Evolutionary conservation across 768 basidiomycete genomes (phyloP).

Genomic region (Lenzites betulinus): DNA sequence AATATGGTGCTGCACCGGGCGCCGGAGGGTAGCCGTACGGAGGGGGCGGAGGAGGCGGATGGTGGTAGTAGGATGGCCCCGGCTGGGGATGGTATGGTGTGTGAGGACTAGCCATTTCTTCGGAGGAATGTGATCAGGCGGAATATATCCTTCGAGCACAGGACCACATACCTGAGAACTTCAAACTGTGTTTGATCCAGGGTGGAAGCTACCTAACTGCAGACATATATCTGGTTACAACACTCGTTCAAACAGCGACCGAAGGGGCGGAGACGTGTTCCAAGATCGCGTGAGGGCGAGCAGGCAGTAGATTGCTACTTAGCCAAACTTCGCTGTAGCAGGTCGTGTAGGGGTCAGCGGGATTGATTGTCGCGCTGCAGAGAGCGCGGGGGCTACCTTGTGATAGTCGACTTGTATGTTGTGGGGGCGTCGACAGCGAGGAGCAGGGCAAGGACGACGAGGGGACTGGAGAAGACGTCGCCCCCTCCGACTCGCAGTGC

Average conservation of each 20-base stretch:
- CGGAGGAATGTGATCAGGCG: background rate
- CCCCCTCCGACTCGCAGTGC: background rate
- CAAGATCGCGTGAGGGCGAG: constrained; percentile 6
- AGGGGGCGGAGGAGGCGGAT: constrained; percentile 27
- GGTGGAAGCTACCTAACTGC: constrained; percentile 6
- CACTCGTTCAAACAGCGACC: background rate
- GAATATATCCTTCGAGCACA: background rate
- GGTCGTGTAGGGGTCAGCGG: background rate
- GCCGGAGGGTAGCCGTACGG: constrained; percentile 27
- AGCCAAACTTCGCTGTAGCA: background rate
- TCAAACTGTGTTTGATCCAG: constrained; percentile 5
- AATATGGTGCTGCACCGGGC: constrained; percentile 32
- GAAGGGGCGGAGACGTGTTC: background rate
- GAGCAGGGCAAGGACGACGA: constrained; percentile 15
- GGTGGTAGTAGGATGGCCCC: constrained; percentile 36
- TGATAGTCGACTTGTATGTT: background rate
- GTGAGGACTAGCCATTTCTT: constrained; percentile 34
- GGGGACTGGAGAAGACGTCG: constrained; percentile 10
- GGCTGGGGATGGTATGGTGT: constrained; percentile 35
- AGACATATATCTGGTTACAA: constrained; percentile 1
- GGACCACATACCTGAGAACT: too few relatives aligned
- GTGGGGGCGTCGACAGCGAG: background rate
- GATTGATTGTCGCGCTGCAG: background rate
- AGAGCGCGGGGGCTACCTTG: background rate
- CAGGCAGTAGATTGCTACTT: background rate